Evolutionary conservation across 495 filamentous ascomycete species (phyloP).

Genomic region (Poronia punctata): DNA sequence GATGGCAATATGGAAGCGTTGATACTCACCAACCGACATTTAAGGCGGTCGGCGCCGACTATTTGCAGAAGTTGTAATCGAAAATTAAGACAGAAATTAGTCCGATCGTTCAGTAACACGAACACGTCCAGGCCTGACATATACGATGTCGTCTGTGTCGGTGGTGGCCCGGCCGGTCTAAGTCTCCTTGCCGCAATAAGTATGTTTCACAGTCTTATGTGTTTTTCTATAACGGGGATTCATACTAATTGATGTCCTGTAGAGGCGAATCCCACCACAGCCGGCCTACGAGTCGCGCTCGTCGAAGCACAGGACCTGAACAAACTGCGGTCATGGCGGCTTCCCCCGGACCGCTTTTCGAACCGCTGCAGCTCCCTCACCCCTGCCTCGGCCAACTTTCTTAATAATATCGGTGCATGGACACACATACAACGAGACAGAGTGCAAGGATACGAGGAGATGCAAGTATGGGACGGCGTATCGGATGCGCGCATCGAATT

Average conservation of each 20-base stretch:
- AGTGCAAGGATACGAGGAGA: conserved; percentile 83
- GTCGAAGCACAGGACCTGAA: conserved; percentile 80
- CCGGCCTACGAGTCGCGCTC: conserved; percentile 75
- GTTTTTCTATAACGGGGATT: neutral
- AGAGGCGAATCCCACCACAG: conserved; percentile 65
- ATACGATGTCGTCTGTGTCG: conserved; percentile 93
- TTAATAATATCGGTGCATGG: conserved; percentile 81
- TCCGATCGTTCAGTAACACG: conserved; percentile 31
- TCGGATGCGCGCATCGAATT: conserved; percentile 82
- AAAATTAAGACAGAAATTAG: conserved; percentile 22
- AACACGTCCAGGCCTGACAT: conserved; percentile 47
- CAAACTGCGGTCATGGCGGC: conserved; percentile 55
- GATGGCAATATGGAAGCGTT: conserved; percentile 18
- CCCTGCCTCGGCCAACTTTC: conserved; percentile 66
- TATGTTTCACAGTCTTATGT: conserved; percentile 45
- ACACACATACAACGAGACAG: conserved; percentile 58
- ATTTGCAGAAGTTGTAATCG: conserved; percentile 42
- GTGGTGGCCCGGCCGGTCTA: conserved; percentile 91
- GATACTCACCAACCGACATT: conserved; percentile 11
- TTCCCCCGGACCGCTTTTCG: conserved; percentile 66
- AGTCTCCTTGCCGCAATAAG: conserved; percentile 81
- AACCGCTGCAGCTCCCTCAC: conserved; percentile 95
- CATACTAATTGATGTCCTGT: conserved; percentile 6
- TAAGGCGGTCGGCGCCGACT: conserved; percentile 10
- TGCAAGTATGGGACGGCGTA: conserved; percentile 96